phyloP scores from a whole-genome alignment of 805 yeast genomes.

The Saturnispora zaruensis region DNA sequence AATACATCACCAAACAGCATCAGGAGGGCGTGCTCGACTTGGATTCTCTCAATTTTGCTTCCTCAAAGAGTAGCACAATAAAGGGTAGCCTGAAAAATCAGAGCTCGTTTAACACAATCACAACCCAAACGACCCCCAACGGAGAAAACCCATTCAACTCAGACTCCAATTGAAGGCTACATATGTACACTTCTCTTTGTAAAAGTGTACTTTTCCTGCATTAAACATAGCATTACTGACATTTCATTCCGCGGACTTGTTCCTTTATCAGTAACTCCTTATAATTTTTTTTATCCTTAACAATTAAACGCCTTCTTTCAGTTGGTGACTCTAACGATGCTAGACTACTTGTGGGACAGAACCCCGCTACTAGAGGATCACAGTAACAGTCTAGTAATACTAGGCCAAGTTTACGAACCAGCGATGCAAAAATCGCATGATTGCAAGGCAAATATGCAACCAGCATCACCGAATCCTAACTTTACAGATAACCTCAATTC shows the following conservation, averaged over 20 bases:
- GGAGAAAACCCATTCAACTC: neutral
- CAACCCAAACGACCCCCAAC: neutral
- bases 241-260: neutral
- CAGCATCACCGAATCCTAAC: neutral
- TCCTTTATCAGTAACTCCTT: neutral
- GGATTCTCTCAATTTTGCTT: slow-evolving; percentile 3
- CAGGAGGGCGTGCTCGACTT: slow-evolving; percentile 3
- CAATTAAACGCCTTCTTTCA: slow-evolving; percentile 15
- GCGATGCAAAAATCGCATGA: neutral
- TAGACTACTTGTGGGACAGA: slow-evolving; percentile 24
- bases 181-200: slow-evolving; percentile 20
- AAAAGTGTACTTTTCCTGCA: slow-evolving; percentile 10
- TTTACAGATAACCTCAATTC: neutral
- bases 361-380: slow-evolving; percentile 31
- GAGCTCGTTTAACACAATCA: neutral
- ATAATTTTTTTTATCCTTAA: slow-evolving; percentile 1
- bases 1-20: slow-evolving; percentile 13
- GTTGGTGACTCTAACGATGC: slow-evolving; percentile 27
- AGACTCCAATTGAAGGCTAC: neutral
- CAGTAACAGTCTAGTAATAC: slow-evolving; percentile 30
- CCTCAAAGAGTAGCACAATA: slow-evolving; percentile 3
- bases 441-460: neutral
- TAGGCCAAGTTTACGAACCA: slow-evolving; percentile 29
- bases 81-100: slow-evolving; percentile 8
- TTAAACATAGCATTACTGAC: neutral